Conservation (phyloP, 2,329 filamentous ascomycete species). For the Coniella lustricola region DNA sequence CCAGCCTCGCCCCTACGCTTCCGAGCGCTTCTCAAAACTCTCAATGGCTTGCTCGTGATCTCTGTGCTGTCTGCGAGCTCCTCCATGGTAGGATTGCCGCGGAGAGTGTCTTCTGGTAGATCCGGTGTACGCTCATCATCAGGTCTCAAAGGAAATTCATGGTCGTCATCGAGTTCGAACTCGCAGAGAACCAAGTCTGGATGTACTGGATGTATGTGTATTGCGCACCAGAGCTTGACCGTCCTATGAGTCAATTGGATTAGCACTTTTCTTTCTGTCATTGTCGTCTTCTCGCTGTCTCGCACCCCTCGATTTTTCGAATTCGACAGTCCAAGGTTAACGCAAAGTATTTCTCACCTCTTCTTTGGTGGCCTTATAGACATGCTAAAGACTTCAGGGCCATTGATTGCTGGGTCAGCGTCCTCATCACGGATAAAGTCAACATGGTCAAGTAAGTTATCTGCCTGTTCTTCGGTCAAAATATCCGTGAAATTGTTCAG, state of each 20-base stretch:
- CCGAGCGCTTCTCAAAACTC: conserved; percentile 67
- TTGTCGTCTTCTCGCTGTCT: too few relatives aligned
- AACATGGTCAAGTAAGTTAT: conserved; percentile 77
- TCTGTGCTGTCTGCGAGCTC: conserved; percentile 71
- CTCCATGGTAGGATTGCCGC: conserved; percentile 64
- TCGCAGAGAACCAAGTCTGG: conserved; percentile 75
- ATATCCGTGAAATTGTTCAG: conserved; percentile 76
- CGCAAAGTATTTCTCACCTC: conserved; percentile 27
- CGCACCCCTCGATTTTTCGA: too few relatives aligned
- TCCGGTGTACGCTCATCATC: conserved; percentile 52
- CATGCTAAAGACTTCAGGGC: conserved; percentile 79
- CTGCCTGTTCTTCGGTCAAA: conserved; percentile 72
- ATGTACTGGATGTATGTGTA: conserved; percentile 65
- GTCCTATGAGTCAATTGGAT: conserved; percentile 29
- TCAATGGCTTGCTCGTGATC: conserved; percentile 67
- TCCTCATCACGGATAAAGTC: conserved; percentile 84
- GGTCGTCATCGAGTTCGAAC: conserved; percentile 78
- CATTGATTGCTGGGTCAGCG: conserved; percentile 65
- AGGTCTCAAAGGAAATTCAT: conserved; percentile 59
- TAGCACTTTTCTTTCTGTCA: too few relatives aligned
- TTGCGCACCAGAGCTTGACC: conserved; percentile 78
- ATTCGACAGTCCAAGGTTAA: too few relatives aligned
- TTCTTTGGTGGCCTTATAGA: conserved; percentile 55
- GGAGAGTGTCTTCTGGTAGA: conserved; percentile 65
- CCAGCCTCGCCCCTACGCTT: conserved; percentile 71